phyloP scores from a whole-genome alignment of 2,329 filamentous ascomycete species.

The Stachybotrys elegans region DNA sequence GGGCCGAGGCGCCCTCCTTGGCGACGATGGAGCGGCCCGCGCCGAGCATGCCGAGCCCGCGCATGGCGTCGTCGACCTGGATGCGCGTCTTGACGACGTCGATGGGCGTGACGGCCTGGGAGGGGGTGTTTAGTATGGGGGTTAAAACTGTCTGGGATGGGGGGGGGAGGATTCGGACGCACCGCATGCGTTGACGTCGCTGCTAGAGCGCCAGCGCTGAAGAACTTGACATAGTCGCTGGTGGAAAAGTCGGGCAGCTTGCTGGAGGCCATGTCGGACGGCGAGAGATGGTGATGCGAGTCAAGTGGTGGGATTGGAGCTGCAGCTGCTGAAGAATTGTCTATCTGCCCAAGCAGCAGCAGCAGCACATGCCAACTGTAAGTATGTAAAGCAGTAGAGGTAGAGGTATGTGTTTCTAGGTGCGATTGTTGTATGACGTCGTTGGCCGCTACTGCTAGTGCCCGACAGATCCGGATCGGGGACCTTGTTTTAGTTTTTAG shows the following conservation, averaged over 20 bases:
- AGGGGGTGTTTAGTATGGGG: conserved; percentile 1
- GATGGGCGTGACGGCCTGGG: conserved; percentile 47
- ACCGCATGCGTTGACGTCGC: conserved; percentile 48
- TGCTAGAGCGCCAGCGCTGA: conserved; percentile 46
- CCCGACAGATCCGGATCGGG: neutral
- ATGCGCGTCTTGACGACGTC: conserved; percentile 86
- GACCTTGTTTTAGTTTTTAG: no score
- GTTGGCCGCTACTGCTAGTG: neutral
- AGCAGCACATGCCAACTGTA: neutral
- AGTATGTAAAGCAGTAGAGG: neutral
- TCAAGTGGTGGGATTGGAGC: no score
- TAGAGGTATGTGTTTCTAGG: neutral
- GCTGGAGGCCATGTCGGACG: conserved; percentile 17
- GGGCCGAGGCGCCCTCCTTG: conserved; percentile 72
- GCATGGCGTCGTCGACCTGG: conserved; percentile 80
- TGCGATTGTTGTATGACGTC: neutral
- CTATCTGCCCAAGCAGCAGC: neutral
- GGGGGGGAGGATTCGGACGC: conserved; percentile 15
- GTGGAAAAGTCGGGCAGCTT: conserved; percentile 35
- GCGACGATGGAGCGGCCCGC: conserved; percentile 73
- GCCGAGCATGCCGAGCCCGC: conserved; percentile 77
- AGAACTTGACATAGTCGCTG: conserved; percentile 47
- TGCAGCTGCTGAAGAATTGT: no score
- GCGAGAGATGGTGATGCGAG: no score
- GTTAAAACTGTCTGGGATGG: neutral